Conservation (phyloP, 1,284 basidiomycete species). For the Ceratorhiza oryzae-sativae region DNA sequence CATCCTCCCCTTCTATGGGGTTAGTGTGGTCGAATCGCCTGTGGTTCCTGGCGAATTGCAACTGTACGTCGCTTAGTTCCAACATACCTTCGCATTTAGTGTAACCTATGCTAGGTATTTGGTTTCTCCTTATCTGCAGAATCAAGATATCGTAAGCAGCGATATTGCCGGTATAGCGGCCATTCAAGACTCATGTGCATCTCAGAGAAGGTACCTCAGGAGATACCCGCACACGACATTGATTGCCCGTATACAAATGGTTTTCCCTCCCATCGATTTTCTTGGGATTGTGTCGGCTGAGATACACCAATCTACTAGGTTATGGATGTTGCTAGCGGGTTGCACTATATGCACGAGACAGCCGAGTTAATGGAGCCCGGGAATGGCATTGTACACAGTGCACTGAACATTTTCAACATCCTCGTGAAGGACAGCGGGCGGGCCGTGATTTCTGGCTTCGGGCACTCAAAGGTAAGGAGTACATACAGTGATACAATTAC, state of each 20-base stretch:
- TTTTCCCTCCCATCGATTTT: not conserved
- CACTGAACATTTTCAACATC: slow-evolving; percentile 22
- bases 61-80: slow-evolving; percentile 1
- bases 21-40: slow-evolving; percentile 6
- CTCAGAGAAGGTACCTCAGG: slow-evolving; percentile 9
- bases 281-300: not conserved
- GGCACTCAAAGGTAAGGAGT: slow-evolving; percentile 17
- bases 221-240: not conserved
- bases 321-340: slow-evolving; percentile 4
- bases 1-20: slow-evolving; percentile 21
- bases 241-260: slow-evolving; percentile 3
- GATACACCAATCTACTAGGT: not conserved
- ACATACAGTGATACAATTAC: not conserved
- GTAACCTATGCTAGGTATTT: not conserved
- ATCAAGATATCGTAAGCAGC: slow-evolving; percentile 18
- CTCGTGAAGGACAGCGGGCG: slow-evolving; percentile 25
- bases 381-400: slow-evolving; percentile 17
- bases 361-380: not conserved
- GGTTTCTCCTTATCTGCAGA: slow-evolving; percentile 26
- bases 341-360: slow-evolving; percentile 12
- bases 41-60: not conserved
- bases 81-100: too few relatives aligned
- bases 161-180: not conserved
- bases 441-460: slow-evolving; percentile 27
- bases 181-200: not conserved